Conservation (phyloP, 1,284 basidiomycete genomes). For the Mycena sp. region DNA sequence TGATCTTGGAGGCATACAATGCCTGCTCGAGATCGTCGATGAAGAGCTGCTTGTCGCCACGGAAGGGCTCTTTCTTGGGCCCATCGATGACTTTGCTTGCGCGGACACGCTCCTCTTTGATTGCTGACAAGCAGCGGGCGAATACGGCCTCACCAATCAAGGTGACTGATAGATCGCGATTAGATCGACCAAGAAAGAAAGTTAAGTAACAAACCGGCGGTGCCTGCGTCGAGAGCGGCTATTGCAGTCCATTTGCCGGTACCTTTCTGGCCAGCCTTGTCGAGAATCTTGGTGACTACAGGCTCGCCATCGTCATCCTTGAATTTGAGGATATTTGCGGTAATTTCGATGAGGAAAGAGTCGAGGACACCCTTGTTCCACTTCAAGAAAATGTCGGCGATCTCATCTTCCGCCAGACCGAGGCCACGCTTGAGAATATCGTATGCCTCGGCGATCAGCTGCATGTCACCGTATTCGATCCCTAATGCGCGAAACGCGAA, state of each 20-base stretch:
- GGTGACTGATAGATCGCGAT: slow-evolving; percentile 73
- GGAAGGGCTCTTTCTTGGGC: slow-evolving; percentile 93
- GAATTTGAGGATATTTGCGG: slow-evolving; percentile 93
- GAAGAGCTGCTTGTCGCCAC: slow-evolving; percentile 98
- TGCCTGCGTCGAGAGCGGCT: slow-evolving; percentile 96
- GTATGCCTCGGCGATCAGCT: slow-evolving; percentile 98
- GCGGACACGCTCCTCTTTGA: slow-evolving; percentile 96
- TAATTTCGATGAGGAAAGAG: slow-evolving; percentile 99
- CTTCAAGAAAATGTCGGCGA: slow-evolving; percentile 87
- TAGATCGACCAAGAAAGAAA: slow-evolving; percentile 22
- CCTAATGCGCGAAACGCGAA: slow-evolving; percentile 57
- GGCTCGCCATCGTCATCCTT: slow-evolving; percentile 96
- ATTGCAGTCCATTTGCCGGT: slow-evolving; percentile 99
- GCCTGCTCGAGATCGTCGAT: slow-evolving; percentile 99
- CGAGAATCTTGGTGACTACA: slow-evolving; percentile 94
- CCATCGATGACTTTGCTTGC: slow-evolving; percentile 93
- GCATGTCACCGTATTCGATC: slow-evolving; percentile 99
- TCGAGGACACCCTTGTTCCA: slow-evolving; percentile 99
- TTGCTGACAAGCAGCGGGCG: slow-evolving; percentile 95
- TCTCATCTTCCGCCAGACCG: slow-evolving; percentile 86
- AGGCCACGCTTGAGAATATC: slow-evolving; percentile 98
- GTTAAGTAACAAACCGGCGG: slow-evolving; percentile 67
- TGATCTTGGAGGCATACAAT: slow-evolving; percentile 99
- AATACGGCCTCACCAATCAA: slow-evolving; percentile 99
- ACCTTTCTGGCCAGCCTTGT: slow-evolving; percentile 98